Conservation (phyloP, 192 early-diverging fungal species). For the Funneliformis geosporum region DNA sequence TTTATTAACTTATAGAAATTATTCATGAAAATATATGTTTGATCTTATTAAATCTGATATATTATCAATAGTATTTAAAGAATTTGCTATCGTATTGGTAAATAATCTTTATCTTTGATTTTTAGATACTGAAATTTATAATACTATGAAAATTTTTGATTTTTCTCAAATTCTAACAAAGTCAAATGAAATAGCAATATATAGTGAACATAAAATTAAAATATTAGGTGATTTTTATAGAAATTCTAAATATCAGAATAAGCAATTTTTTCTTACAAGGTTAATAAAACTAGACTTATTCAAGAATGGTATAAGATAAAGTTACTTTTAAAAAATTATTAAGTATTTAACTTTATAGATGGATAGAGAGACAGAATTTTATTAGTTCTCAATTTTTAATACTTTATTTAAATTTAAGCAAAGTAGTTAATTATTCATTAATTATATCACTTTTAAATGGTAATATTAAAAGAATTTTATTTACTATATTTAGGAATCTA, state of each 20-base stretch:
- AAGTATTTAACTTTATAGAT: background rate
- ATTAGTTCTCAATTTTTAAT: background rate
- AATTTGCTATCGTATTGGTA: constrained; percentile 1
- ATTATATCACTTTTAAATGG: constrained; percentile 9
- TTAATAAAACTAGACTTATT: background rate
- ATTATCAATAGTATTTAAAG: background rate
- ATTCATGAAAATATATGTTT: background rate
- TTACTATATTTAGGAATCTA: too few species aligned
- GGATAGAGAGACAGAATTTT: constrained; percentile 1
- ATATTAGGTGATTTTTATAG: background rate
- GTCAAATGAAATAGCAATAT: background rate
- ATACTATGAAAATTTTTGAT: constrained; percentile 24
- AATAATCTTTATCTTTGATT: background rate
- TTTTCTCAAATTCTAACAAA: background rate
- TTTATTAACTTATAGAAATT: background rate
- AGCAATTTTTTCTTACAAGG: background rate
- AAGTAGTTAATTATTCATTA: constrained; percentile 11
- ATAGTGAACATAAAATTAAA: background rate
- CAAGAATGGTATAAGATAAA: background rate
- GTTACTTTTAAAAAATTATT: too few species aligned
- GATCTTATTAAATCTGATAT: background rate
- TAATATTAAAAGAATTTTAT: constrained; percentile 16
- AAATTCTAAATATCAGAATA: background rate
- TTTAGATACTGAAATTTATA: constrained; percentile 2
- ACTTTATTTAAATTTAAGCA: background rate